Conservation (phyloP, 176 grass and related monocot species). For the Bonia amplexicaulis region DNA sequence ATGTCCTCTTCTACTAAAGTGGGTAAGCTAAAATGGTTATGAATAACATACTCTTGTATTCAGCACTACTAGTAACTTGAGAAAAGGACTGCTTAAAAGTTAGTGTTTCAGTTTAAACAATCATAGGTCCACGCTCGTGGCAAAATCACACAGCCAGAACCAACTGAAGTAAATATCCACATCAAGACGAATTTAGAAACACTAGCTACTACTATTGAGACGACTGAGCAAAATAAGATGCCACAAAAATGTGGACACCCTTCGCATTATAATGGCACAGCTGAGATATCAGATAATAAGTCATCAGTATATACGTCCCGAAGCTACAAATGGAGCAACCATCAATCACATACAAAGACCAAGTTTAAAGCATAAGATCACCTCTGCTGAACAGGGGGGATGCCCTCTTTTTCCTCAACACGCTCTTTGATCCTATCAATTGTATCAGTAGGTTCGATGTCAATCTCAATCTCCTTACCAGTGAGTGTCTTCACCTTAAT, state of each 20-base stretch:
- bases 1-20: background rate
- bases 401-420: constrained; percentile 54
- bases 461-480: constrained; percentile 50
- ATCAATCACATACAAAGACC: background rate
- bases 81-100: background rate
- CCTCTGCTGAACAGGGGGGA: constrained; percentile 58
- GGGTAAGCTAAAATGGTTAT: background rate
- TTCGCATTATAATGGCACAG: background rate
- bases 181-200: background rate
- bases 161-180: background rate
- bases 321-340: background rate
- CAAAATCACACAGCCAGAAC: background rate
- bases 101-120: background rate
- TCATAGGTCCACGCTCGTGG: background rate
- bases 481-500: constrained; percentile 57
- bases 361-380: background rate
- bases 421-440: constrained; percentile 51
- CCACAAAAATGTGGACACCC: background rate
- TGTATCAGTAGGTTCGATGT: constrained; percentile 42
- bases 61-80: background rate
- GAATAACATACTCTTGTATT: background rate
- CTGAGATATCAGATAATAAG: background rate
- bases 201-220: background rate
- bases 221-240: background rate
- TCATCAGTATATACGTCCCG: background rate